These are phyloP conservation scores for Polytolypa hystricis DNA, from an alignment of 2,329 filamentous ascomycete species.

Conservation along the genomic window DNA sequence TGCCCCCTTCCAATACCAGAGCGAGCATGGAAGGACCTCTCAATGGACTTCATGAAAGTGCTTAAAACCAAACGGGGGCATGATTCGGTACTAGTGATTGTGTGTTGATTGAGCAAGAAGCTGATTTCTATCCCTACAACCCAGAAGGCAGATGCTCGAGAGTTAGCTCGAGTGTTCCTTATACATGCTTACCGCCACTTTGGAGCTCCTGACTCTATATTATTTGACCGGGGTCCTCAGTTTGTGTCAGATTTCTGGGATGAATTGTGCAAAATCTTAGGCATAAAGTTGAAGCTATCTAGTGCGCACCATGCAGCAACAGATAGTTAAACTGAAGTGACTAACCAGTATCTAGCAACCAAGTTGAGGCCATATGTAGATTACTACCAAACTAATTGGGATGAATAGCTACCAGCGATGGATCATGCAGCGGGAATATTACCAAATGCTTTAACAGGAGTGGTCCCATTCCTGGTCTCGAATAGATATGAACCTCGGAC, in stretches of 20 bases:
- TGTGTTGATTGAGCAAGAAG: conserved; percentile 16
- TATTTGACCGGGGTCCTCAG: not conserved
- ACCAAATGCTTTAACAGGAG: conserved; percentile 1
- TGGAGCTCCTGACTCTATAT: not conserved
- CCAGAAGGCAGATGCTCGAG: conserved; percentile 1
- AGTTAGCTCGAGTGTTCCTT: conserved; percentile 10
- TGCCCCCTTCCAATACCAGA: conserved; percentile 4
- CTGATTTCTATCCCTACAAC: conserved; percentile 7
- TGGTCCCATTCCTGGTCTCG: conserved; percentile 2
- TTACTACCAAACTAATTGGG: conserved; percentile 16
- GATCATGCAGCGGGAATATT: too few species aligned
- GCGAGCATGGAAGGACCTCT: conserved; percentile 8
- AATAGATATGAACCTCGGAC: conserved; percentile 4
- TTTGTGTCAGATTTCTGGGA: too few species aligned
- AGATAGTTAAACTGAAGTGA: conserved; percentile 17
- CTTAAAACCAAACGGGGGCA: conserved; percentile 3
- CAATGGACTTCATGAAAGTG: conserved; percentile 12
- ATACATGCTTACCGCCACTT: conserved; percentile 3
- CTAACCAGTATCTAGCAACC: conserved; percentile 12
- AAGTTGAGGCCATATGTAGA: conserved; percentile 13
- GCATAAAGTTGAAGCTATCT: conserved; percentile 14
- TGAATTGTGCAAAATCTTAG: too few species aligned
- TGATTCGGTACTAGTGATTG: conserved; percentile 13
- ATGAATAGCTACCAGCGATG: conserved; percentile 11
- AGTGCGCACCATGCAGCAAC: conserved; percentile 19